phyloP scores from a whole-genome alignment of 305 asterid genomes.

The Solanum hybrid region DNA sequence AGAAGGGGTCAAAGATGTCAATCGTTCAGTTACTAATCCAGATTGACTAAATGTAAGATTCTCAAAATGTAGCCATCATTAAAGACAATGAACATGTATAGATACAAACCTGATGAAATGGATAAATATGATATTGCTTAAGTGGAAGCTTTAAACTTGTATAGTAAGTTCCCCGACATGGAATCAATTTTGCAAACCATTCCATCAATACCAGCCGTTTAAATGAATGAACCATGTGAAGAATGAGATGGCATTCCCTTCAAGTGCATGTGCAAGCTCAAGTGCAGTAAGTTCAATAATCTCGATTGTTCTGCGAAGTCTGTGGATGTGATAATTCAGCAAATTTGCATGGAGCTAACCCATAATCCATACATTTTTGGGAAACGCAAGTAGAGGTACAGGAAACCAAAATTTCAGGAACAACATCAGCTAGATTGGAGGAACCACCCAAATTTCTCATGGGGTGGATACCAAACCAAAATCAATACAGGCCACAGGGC shows the following conservation, averaged over 20 bases:
- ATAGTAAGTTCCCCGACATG: slow-evolving; percentile 56
- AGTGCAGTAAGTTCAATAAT: not conserved
- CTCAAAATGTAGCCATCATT: not conserved
- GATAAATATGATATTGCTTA: slow-evolving; percentile 56
- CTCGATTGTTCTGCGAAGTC: not conserved
- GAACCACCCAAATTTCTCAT: too few relatives aligned
- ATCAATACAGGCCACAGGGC: too few relatives aligned
- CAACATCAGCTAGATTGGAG: too few relatives aligned
- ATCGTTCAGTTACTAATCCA: not conserved
- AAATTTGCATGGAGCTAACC: not conserved
- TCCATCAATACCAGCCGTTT: slow-evolving; percentile 77
- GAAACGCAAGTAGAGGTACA: not conserved
- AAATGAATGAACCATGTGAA: slow-evolving; percentile 44
- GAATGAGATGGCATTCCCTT: slow-evolving; percentile 38
- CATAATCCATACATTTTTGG: not conserved
- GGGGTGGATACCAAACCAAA: too few relatives aligned
- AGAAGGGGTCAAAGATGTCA: not conserved
- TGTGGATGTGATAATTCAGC: not conserved
- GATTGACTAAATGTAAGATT: not conserved
- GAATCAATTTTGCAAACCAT: slow-evolving; percentile 71
- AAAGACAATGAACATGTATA: not conserved
- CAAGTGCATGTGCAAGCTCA: not conserved
- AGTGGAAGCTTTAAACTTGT: slow-evolving; percentile 54
- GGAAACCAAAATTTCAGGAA: not conserved
- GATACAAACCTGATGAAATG: slow-evolving; percentile 53